These are phyloP conservation scores for Singerocomus inundabilis DNA, from an alignment of 1,284 basidiomycete species.

Conservation along the genomic window DNA sequence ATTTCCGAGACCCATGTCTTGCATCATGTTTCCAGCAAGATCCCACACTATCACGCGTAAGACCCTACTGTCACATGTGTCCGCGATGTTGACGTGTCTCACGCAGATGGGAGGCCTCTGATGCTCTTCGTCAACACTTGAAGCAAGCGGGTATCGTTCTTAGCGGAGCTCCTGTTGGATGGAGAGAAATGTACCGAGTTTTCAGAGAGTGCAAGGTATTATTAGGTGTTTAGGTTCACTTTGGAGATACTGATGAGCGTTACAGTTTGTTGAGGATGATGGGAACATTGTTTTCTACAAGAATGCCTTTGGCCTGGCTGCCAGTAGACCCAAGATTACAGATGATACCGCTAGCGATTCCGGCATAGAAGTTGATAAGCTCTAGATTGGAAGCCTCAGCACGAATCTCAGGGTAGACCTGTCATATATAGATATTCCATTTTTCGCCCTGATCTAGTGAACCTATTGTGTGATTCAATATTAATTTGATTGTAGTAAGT, in stretches of 20 bases:
- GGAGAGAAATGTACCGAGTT: constrained; percentile 77
- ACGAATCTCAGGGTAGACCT: background rate
- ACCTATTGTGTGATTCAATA: background rate
- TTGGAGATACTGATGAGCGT: constrained; percentile 18
- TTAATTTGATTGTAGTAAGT: background rate
- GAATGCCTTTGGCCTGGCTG: constrained; percentile 78
- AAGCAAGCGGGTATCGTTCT: constrained; percentile 58
- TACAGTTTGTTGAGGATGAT: constrained; percentile 87
- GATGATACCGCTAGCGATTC: constrained; percentile 77
- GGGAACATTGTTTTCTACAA: constrained; percentile 93
- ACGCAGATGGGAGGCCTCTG: constrained; percentile 84
- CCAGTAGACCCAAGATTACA: constrained; percentile 60
- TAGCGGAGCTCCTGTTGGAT: constrained; percentile 68
- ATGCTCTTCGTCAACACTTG: constrained; percentile 83
- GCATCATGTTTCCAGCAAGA: constrained; percentile 91
- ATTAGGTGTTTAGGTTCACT: background rate
- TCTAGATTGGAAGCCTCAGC: constrained; percentile 22
- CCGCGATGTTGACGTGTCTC: background rate
- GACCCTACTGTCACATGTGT: constrained; percentile 16
- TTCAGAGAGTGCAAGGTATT: constrained; percentile 71
- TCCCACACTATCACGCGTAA: constrained; percentile 87
- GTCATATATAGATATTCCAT: constrained; percentile 12
- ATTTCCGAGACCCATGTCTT: constrained; percentile 93
- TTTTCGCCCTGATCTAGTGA: background rate
- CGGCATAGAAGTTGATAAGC: constrained; percentile 70